These are phyloP conservation scores for Mallotus japonicus DNA, from an alignment of 441 rosid species.

Conservation along the genomic window DNA sequence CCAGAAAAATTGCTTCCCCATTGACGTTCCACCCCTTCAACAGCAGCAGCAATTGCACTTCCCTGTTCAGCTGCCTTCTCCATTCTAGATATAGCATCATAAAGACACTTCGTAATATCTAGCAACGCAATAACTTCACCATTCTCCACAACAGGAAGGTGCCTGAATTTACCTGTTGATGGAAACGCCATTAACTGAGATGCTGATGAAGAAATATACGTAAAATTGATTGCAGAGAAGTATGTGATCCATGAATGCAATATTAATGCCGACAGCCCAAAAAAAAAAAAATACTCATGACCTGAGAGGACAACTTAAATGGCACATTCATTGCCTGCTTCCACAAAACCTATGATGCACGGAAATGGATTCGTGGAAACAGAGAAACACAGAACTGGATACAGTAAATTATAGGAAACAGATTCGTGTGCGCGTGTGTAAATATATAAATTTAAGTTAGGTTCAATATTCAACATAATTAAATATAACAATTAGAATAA, in stretches of 20 bases:
- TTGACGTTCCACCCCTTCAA: constrained; percentile 92
- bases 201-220: neutral
- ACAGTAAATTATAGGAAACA: too few species aligned
- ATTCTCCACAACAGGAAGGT: constrained; percentile 94
- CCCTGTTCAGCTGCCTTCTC: constrained; percentile 98
- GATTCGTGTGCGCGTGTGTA: too few species aligned
- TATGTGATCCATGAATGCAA: neutral
- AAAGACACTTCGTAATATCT: constrained; percentile 89
- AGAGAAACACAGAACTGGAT: too few species aligned
- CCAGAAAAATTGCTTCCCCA: constrained; percentile 70
- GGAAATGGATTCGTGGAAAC: too few species aligned
- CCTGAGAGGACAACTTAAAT: neutral
- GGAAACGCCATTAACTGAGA: constrained; percentile 16
- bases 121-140: constrained; percentile 95
- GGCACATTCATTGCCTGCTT: neutral
- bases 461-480: too few species aligned
- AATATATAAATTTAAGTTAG: too few species aligned
- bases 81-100: constrained; percentile 93
- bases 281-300: neutral
- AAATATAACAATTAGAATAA: too few species aligned
- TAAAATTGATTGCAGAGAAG: neutral
- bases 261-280: neutral
- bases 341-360: neutral
- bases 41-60: constrained; percentile 92
- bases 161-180: constrained; percentile 75